Conservation (phyloP, 2,329 filamentous ascomycete species). For the Ophiostoma triangulosporum region DNA sequence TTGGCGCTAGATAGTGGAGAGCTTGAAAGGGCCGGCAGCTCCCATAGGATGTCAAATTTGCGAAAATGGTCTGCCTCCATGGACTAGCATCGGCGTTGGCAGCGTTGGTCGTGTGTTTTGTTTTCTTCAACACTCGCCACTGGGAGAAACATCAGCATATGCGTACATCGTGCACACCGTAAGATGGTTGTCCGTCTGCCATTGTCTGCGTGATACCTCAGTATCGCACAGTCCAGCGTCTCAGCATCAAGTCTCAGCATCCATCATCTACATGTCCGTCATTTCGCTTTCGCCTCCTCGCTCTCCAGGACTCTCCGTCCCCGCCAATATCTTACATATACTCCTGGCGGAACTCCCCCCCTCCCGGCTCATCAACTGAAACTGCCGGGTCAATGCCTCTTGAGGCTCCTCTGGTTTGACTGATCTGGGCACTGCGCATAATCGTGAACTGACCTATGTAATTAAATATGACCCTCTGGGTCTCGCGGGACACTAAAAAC, state of each 20-base stretch:
- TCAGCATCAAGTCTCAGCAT: not conserved
- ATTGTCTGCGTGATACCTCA: no score
- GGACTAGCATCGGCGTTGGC: not conserved
- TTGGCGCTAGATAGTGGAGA: not conserved
- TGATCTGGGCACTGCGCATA: not conserved
- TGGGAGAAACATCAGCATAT: not conserved
- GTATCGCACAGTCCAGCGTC: no score
- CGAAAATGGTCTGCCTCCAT: not conserved
- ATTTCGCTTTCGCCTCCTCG: not conserved
- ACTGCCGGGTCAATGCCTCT: not conserved
- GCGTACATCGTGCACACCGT: not conserved
- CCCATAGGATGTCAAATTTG: not conserved
- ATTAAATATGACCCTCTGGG: not conserved
- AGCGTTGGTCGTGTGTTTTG: not conserved
- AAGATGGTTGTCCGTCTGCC: not conserved
- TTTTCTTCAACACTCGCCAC: not conserved
- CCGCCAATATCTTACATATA: not conserved
- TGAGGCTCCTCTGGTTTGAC: not conserved
- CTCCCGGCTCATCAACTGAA: not conserved
- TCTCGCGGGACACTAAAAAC: not conserved
- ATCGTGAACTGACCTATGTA: not conserved
- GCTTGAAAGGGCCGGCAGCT: not conserved
- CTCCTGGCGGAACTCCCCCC: not conserved
- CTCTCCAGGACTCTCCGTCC: not conserved
- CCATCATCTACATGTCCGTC: not conserved